Percentiles rank a stretch among this genome's conserved stretches.
phyloP scores from a whole-genome alignment of 352 stramenopile species.

The Saprolegnia diclina region DNA sequence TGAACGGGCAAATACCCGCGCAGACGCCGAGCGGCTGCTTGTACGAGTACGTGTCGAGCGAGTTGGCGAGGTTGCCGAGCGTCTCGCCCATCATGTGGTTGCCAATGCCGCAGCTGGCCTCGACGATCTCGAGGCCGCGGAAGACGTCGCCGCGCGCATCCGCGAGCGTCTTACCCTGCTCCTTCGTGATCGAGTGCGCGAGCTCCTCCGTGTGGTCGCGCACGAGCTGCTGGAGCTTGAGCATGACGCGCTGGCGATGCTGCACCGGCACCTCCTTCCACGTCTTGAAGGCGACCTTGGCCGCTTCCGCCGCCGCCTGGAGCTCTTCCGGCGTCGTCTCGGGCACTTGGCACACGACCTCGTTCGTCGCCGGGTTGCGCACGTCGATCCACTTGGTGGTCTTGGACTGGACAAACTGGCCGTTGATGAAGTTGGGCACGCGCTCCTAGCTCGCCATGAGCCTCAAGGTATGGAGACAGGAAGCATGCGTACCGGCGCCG shows the following conservation, averaged over 20 bases:
- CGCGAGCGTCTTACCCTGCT: conserved; percentile 90
- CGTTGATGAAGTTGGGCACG: conserved; percentile 88
- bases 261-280: conserved; percentile 93
- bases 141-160: conserved; percentile 97
- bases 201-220: conserved; percentile 92
- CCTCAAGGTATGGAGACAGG: not conserved
- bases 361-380: conserved; percentile 88
- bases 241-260: conserved; percentile 91
- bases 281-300: conserved; percentile 81
- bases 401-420: conserved; percentile 89
- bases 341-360: conserved; percentile 81
- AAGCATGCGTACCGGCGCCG: conserved; percentile 1
- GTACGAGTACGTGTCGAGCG: conserved; percentile 95
- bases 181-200: conserved; percentile 90
- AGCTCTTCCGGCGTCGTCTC: conserved; percentile 87
- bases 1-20: conserved; percentile 92
- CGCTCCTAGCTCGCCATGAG: conserved; percentile 37
- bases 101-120: conserved; percentile 67
- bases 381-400: conserved; percentile 90
- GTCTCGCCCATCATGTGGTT: conserved; percentile 94
- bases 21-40: conserved; percentile 93
- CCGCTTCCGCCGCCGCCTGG: conserved; percentile 65
- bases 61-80: conserved; percentile 85
- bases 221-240: conserved; percentile 95
- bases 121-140: conserved; percentile 86